Percentiles rank a stretch among this genome's conserved stretches.
phyloP scores from a whole-genome alignment of 2,329 filamentous ascomycete genomes.

The Zelopaecilomyces penicillatus region DNA sequence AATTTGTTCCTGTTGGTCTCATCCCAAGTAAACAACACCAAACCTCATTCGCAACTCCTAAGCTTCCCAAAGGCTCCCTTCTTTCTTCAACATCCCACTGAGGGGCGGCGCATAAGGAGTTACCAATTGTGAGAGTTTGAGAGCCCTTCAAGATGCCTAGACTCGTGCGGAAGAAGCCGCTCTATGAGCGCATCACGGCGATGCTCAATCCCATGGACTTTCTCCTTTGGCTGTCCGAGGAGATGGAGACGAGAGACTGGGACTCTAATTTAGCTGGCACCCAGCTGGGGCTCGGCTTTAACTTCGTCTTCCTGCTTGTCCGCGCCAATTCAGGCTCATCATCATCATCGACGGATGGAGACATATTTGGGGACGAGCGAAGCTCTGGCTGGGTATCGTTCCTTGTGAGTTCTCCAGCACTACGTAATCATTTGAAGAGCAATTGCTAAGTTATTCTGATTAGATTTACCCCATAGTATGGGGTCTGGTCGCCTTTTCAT shows the following conservation, averaged over 20 bases:
- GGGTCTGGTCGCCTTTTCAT: constrained; percentile 56
- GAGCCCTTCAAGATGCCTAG: constrained; percentile 49
- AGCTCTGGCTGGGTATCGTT: constrained; percentile 57
- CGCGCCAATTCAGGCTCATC: constrained; percentile 60
- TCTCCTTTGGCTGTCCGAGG: constrained; percentile 82
- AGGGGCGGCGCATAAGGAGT: too few relatives aligned
- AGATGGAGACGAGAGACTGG: constrained; percentile 86
- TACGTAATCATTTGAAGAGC: constrained; percentile 5
- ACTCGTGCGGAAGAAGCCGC: constrained; percentile 72
- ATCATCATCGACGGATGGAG: constrained; percentile 46
- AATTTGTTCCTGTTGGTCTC: not conserved
- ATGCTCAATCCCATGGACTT: constrained; percentile 84
- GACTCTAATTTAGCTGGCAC: constrained; percentile 72
- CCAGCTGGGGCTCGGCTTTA: constrained; percentile 66
- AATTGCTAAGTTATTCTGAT: constrained; percentile 4
- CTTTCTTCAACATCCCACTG: too few relatives aligned
- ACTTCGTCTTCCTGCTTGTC: constrained; percentile 73
- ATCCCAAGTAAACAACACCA: constrained; percentile 7
- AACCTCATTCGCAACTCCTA: too few relatives aligned
- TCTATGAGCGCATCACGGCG: constrained; percentile 70
- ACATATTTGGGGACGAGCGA: constrained; percentile 72
- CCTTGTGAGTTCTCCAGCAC: constrained; percentile 33
- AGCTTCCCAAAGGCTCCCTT: too few relatives aligned
- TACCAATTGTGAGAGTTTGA: not conserved
- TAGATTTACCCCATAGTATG: constrained; percentile 67